A percentile compares a stretch with the other conserved stretches of the same genome.
Conservation (phyloP, 2,329 filamentous ascomycete species). For the Exophiala sp. region DNA sequence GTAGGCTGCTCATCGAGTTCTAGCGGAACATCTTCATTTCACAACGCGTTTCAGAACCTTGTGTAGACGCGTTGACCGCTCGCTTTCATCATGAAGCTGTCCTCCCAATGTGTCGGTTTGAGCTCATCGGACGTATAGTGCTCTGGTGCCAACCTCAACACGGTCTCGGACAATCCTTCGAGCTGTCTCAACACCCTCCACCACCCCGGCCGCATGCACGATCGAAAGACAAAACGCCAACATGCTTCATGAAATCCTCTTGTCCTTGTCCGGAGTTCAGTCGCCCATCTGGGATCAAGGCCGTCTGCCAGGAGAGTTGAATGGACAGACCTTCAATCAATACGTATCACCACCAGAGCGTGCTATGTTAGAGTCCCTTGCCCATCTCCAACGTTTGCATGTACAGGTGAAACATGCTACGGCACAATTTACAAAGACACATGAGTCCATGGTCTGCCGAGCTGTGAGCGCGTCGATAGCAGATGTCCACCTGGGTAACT, state of each 20-base stretch:
- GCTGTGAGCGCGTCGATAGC: constrained; percentile 78
- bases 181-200: constrained; percentile 12
- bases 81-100: constrained; percentile 11
- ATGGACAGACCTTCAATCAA: constrained; percentile 48
- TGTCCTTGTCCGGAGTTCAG: constrained; percentile 90
- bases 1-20: not conserved
- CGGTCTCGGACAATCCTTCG: constrained; percentile 8
- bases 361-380: constrained; percentile 73
- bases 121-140: constrained; percentile 42
- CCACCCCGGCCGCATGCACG: constrained; percentile 6
- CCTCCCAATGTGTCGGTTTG: constrained; percentile 45
- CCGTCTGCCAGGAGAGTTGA: constrained; percentile 49
- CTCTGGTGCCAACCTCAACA: constrained; percentile 40
- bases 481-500: constrained; percentile 70
- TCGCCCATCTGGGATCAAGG: constrained; percentile 67
- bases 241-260: constrained; percentile 98
- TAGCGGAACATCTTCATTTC: not conserved
- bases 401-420: constrained; percentile 66
- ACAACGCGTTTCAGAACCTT: not conserved
- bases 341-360: constrained; percentile 71
- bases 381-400: constrained; percentile 74
- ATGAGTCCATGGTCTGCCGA: constrained; percentile 79
- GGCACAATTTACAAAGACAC: constrained; percentile 63
- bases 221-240: constrained; percentile 2
- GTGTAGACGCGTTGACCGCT: constrained; percentile 7